Percentiles rank a stretch among this genome's conserved stretches.
phyloP scores from a whole-genome alignment of 805 yeast genomes.

The Brettanomyces anomalus region DNA sequence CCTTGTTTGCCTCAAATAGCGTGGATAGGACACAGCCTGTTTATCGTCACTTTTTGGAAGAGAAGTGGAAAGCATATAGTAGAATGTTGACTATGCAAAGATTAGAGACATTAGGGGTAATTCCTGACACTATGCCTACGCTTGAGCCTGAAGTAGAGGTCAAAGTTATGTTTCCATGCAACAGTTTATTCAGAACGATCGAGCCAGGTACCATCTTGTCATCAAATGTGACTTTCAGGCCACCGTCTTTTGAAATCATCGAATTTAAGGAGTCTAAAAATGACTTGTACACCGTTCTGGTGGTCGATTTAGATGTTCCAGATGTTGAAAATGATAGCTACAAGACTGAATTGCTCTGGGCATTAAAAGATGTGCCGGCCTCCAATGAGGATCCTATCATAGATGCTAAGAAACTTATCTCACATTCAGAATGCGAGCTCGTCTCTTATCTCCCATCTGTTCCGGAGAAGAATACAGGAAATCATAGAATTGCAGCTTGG shows the following conservation, averaged over 20 bases:
- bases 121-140: conserved; percentile 93
- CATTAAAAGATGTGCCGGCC: conserved; percentile 57
- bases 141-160: conserved; percentile 74
- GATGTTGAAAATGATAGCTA: conserved; percentile 60
- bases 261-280: conserved; percentile 51
- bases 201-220: conserved; percentile 74
- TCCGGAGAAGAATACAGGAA: conserved; percentile 82
- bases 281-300: conserved; percentile 62
- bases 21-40: conserved; percentile 71
- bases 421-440: conserved; percentile 33
- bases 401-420: conserved; percentile 31
- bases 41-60: conserved; percentile 58
- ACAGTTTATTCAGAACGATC: conserved; percentile 53
- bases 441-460: conserved; percentile 68
- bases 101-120: conserved; percentile 71
- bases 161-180: conserved; percentile 61
- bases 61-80: conserved; percentile 64
- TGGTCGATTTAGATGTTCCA: conserved; percentile 91
- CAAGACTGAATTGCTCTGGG: conserved; percentile 70
- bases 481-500: conserved; percentile 83
- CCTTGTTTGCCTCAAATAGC: conserved; percentile 34
- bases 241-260: conserved; percentile 71
- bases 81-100: conserved; percentile 86
- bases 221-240: conserved; percentile 59
- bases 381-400: conserved; percentile 50